phyloP scores from a whole-genome alignment of 768 basidiomycete species.

The Gyrodon lividus region DNA sequence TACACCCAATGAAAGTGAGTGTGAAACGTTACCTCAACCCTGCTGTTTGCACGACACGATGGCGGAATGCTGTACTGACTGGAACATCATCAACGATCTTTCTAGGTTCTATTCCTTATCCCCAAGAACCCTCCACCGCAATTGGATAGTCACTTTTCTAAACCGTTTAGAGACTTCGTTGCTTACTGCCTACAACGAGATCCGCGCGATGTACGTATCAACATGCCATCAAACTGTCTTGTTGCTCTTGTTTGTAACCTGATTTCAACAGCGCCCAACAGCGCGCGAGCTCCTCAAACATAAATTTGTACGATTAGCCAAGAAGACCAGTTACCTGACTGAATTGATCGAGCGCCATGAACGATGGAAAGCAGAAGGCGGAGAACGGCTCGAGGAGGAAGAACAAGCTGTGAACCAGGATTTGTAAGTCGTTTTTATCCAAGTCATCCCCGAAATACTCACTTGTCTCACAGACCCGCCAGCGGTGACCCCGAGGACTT shows the following conservation, averaged over 20 bases:
- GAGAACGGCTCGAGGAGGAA: constrained; percentile 71
- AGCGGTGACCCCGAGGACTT: constrained; percentile 74
- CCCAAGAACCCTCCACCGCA: constrained; percentile 96
- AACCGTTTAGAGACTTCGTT: constrained; percentile 93
- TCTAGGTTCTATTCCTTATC: constrained; percentile 92
- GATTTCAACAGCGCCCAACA: constrained; percentile 69
- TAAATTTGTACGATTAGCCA: constrained; percentile 92
- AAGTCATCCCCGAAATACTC: neutral
- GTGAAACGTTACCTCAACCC: neutral
- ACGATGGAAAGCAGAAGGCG: constrained; percentile 89
- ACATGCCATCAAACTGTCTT: neutral
- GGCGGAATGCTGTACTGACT: neutral
- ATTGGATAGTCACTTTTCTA: constrained; percentile 88
- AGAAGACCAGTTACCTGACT: constrained; percentile 91
- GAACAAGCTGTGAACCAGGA: constrained; percentile 62
- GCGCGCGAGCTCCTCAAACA: constrained; percentile 96
- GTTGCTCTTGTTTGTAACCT: constrained; percentile 15
- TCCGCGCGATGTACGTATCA: constrained; percentile 73
- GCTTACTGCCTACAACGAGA: constrained; percentile 91
- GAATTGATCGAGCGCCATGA: constrained; percentile 95
- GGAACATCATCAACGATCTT: neutral
- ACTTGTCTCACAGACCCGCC: constrained; percentile 39
- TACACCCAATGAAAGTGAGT: constrained; percentile 97
- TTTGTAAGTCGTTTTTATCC: constrained; percentile 44
- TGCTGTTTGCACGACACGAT: neutral